These are phyloP conservation scores for Phanerochaete sordida DNA, from an alignment of 768 basidiomycete species.

Conservation along the genomic window DNA sequence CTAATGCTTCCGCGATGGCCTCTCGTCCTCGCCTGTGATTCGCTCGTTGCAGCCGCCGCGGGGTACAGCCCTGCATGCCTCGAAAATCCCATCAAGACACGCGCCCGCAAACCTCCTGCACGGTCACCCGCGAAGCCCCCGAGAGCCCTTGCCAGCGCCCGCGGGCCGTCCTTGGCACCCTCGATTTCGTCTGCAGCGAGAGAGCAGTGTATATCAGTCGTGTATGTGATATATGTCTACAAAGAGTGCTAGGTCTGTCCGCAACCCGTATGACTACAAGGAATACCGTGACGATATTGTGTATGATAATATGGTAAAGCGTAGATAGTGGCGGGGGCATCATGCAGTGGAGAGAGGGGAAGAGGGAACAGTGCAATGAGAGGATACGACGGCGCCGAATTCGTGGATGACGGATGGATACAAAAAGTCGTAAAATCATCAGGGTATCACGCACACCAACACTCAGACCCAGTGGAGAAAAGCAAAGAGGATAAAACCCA, in stretches of 20 bases:
- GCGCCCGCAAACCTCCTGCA: neutral
- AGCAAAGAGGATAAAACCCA: slow-evolving; percentile 21
- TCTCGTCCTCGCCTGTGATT: neutral
- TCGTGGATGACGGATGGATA: slow-evolving; percentile 12
- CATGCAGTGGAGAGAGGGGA: neutral
- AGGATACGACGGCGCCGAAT: neutral
- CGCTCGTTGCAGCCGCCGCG: slow-evolving; percentile 6
- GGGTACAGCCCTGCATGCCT: neutral
- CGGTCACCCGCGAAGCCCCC: neutral
- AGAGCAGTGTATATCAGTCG: slow-evolving; percentile 11
- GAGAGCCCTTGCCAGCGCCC: too few species aligned
- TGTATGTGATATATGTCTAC: slow-evolving; percentile 17
- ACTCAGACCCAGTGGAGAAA: slow-evolving; percentile 12
- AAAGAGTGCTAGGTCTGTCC: slow-evolving; percentile 9
- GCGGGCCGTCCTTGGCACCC: too few species aligned
- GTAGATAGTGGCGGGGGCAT: neutral
- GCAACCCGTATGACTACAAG: slow-evolving; percentile 7
- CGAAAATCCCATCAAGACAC: neutral
- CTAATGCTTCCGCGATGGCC: slow-evolving; percentile 14
- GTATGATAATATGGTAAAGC: neutral
- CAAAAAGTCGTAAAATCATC: slow-evolving; percentile 4
- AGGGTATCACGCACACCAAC: slow-evolving; percentile 8
- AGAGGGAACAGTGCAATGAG: neutral
- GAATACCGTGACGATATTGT: neutral
- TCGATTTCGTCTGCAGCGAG: too few species aligned